Base-by-base conservation (phyloP, 257 asterid genomes). In the Solanum bukasovii region DNA sequence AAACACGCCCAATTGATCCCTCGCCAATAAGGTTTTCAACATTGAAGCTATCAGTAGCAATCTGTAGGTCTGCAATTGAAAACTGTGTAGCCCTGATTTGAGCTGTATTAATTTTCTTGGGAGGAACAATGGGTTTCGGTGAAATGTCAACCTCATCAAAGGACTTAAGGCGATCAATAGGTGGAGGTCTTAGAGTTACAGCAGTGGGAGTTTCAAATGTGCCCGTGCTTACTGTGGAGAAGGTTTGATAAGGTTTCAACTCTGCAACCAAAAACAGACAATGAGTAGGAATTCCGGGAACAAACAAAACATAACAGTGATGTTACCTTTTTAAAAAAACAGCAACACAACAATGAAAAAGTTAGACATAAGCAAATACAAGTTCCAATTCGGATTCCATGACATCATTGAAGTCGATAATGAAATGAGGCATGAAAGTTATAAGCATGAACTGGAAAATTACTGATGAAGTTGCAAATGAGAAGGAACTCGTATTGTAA, bases 1-100 rank as follows among this genome's bases (percentile, higher is more conserved):
- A 97, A 87, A 95, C 98, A 74, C 98, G 94, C 13, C 98, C 98
- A 20, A 93, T 87, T 86, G 98, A 93, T 87, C 99, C 99, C 92
- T 97, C 99, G 1, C 98, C 99, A 68, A 97, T 90, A 87, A 97
- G 98, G 91, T 94, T 94, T 13, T 95, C 99, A 12, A 88, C 93
- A 87, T 83, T 93, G 92, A 97, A 97, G 92, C 98, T 97, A 88
- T 96, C 96, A 9, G 99, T 97, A 44, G 98, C 98, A 89, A 95
- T 95, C 94, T 96, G 99, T 88, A 96, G 89, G 87, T 96, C 99
- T 25, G 99, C 99, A 77, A 96, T 94, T 21, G 99, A 93, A 89
- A 91, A 97, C 34, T 86, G 90, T 59, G 92, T 92, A 25, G 96
- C 95, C 72, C 91, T 92, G 91, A 97, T 91, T 14, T 94, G 94